Evolutionary conservation across 352 stramenopile species (phyloP), one percentile per base, ranked within the genome.

Genomic region (Phytophthora quininea): DNA sequence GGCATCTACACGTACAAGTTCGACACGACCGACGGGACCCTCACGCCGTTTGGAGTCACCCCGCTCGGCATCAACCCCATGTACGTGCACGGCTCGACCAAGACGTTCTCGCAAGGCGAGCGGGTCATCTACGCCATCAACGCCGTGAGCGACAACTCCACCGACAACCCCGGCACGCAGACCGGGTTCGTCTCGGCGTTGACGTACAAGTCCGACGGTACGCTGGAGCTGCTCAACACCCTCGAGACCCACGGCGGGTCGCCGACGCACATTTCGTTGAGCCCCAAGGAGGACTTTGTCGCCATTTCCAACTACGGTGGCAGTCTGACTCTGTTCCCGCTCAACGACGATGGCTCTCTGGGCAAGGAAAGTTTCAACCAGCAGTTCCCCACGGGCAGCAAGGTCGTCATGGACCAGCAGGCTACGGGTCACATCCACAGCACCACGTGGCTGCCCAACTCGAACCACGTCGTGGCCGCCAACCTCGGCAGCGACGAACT

Each of bases 51-150:
- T 42, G n/a, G 61, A 15, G 76, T 84, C 62, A 75, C 71, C 30
- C 54, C 66, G n/a, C 53, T 82, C n/a, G 88, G 88, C 42, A 74
- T 84, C 62, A 96, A 96, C 69, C 86, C 88, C 38, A 89, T 79
- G 31, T 94, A 83, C 73, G 56, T 96, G 29, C 62, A 69, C 24
- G 67, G 71, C 56, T 74, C 77, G 10, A 52, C 46, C 15, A 77
- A 66, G n/a, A 49, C 54, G 11, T 78, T 78, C 55, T 65, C 45
- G 30, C 61, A 64, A 3, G 67, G 71, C 29, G 51, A 73, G 29
- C 67, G 67, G 10, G 58, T 70, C 6, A 63, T 88, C 30, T 90
- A 90, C 69, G 84, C 75, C 15, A 59, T 89, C 24, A 90, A 92
- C 64, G 79, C 86, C 45, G 68, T 82, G 31, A 67, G 33, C 8